These are phyloP conservation scores for Colletotrichum sp. DNA, from an alignment of 2,329 filamentous ascomycete species.

Conservation along the genomic window DNA sequence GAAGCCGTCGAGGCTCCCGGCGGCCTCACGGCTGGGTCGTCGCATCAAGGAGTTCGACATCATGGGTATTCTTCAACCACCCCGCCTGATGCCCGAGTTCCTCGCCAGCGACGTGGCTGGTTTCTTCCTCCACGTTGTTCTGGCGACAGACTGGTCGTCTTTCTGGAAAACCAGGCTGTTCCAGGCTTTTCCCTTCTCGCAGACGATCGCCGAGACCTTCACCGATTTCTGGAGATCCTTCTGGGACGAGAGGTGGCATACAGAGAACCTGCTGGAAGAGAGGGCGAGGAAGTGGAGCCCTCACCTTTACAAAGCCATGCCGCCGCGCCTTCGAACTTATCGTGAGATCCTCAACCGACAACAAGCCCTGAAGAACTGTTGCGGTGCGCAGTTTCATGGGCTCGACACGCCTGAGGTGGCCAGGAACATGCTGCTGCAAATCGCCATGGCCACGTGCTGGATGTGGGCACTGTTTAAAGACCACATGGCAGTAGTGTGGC, in stretches of 20 bases:
- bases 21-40: background rate
- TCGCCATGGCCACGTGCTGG: constrained; percentile 14
- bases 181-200: background rate
- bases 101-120: constrained; percentile 9
- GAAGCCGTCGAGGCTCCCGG: background rate
- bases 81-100: background rate
- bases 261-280: background rate
- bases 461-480: background rate
- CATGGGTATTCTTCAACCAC: background rate
- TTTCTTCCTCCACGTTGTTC: background rate
- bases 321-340: constrained; percentile 14
- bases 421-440: constrained; percentile 7
- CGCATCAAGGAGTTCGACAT: constrained; percentile 7
- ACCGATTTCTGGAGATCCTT: background rate
- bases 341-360: constrained; percentile 22
- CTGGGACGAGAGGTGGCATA: constrained; percentile 9
- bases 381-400: background rate
- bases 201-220: background rate
- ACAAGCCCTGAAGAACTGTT: constrained; percentile 15
- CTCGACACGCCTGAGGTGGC: constrained; percentile 6
- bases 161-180: background rate
- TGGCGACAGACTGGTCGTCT: background rate
- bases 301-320: background rate
- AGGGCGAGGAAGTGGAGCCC: background rate
- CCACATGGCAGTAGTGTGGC: background rate